Conservation (phyloP, 1,284 basidiomycete genomes). For the Ustilago curta region DNA sequence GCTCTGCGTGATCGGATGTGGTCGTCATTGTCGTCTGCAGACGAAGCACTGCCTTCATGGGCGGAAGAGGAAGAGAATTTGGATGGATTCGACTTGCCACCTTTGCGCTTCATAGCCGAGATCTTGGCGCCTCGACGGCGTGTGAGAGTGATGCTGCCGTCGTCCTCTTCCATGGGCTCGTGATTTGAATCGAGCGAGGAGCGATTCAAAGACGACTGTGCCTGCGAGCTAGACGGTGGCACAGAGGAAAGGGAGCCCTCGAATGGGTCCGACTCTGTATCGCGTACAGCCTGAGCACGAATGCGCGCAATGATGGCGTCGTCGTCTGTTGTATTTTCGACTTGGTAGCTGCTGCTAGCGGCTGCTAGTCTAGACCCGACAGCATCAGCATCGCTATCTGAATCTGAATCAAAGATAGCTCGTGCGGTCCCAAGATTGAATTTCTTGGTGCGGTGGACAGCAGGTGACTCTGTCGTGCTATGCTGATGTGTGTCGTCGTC, state of each 20-base stretch:
- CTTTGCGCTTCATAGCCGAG: slow-evolving; percentile 40
- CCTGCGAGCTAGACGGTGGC: slow-evolving; percentile 32
- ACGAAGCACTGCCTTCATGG: slow-evolving; percentile 9
- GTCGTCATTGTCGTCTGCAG: slow-evolving; percentile 19
- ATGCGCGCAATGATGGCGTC: slow-evolving; percentile 36
- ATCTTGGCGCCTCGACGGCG: slow-evolving; percentile 39
- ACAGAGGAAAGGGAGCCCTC: slow-evolving; percentile 35
- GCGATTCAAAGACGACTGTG: slow-evolving; percentile 17
- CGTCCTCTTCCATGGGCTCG: slow-evolving; percentile 8
- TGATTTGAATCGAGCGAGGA: slow-evolving; percentile 4
- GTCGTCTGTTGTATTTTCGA: slow-evolving; percentile 13
- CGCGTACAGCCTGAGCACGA: slow-evolving; percentile 21
- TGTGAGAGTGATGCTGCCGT: slow-evolving; percentile 15
- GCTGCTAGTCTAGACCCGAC: not conserved
- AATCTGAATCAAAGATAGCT: slow-evolving; percentile 48
- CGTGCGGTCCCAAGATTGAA: slow-evolving; percentile 35
- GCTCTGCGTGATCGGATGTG: slow-evolving; percentile 5
- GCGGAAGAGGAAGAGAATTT: slow-evolving; percentile 32
- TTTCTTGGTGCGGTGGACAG: slow-evolving; percentile 20
- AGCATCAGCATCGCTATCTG: slow-evolving; percentile 18
- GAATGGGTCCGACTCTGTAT: slow-evolving; percentile 40
- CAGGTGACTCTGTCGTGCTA: slow-evolving; percentile 19
- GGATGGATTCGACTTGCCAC: slow-evolving; percentile 11
- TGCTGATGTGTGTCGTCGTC: slow-evolving; percentile 1
- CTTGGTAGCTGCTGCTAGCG: not conserved